Percentiles rank a stretch among this genome's conserved stretches.
phyloP scores from a whole-genome alignment of 495 filamentous ascomycete genomes.

The Tuber indicum region DNA sequence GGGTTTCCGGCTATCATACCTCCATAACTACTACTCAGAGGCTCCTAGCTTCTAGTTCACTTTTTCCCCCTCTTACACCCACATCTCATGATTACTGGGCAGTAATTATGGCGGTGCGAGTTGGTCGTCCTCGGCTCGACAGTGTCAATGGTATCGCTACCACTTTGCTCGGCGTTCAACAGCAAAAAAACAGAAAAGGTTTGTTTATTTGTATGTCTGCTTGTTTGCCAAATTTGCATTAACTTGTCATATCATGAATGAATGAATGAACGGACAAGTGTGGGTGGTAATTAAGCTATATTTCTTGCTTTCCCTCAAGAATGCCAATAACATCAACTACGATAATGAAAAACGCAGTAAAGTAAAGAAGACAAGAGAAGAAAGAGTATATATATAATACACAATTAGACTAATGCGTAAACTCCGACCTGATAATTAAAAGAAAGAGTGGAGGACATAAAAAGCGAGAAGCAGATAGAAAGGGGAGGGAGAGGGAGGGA shows the following conservation, averaged over 20 bases:
- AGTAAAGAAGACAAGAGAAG: background rate
- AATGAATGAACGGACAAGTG: background rate
- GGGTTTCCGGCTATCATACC: background rate
- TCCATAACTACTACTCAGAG: background rate
- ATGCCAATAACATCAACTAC: background rate
- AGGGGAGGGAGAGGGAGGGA: background rate
- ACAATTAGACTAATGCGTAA: conserved; percentile 3
- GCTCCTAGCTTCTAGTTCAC: background rate
- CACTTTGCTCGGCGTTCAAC: conserved; percentile 3
- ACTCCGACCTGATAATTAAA: background rate
- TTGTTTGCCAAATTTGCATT: background rate
- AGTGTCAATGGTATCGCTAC: background rate
- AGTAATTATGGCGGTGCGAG: background rate
- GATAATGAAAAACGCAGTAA: background rate
- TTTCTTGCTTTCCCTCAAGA: background rate
- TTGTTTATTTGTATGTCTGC: background rate
- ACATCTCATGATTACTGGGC: background rate
- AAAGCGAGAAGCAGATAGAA: background rate
- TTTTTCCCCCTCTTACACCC: background rate
- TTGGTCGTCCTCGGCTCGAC: background rate
- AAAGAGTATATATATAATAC: background rate
- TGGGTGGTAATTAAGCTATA: background rate
- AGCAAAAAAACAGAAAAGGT: background rate
- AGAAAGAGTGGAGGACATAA: background rate
- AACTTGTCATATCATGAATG: background rate